Conservation (phyloP, 805 yeast species). For the Saturnispora sanitii region DNA sequence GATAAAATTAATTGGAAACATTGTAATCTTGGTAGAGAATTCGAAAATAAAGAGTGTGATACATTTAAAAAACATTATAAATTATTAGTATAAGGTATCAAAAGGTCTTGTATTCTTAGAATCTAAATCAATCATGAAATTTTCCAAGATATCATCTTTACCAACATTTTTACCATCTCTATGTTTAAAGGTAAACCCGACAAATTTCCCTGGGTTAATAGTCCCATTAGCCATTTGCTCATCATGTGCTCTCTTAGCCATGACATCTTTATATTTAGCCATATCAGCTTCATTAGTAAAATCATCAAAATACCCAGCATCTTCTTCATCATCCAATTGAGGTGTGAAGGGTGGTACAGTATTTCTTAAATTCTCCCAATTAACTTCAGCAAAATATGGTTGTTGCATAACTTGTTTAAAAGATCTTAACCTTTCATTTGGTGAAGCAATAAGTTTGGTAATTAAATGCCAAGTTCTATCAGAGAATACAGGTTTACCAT, state of each 20-base stretch:
- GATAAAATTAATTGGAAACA: slow-evolving; percentile 68
- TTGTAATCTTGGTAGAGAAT: slow-evolving; percentile 48
- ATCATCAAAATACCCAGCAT: slow-evolving; percentile 98
- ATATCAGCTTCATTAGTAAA: slow-evolving; percentile 92
- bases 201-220: slow-evolving; percentile 56
- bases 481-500: slow-evolving; percentile 84
- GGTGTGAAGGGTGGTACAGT: slow-evolving; percentile 93
- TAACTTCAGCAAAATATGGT: slow-evolving; percentile 76
- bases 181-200: slow-evolving; percentile 95
- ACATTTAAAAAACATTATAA: slow-evolving; percentile 43
- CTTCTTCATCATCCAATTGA: slow-evolving; percentile 91
- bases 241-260: slow-evolving; percentile 80
- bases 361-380: slow-evolving; percentile 61
- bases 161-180: slow-evolving; percentile 32
- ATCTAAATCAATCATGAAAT: slow-evolving; percentile 21
- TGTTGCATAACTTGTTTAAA: slow-evolving; percentile 74
- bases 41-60: slow-evolving; percentile 55
- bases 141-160: slow-evolving; percentile 22
- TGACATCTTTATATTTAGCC: slow-evolving; percentile 96
- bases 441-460: slow-evolving; percentile 69
- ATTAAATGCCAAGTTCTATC: slow-evolving; percentile 94
- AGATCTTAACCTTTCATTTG: slow-evolving; percentile 60
- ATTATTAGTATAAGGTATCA: slow-evolving; percentile 26
- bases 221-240: slow-evolving; percentile 68
- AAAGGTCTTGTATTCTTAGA: slow-evolving; percentile 19